phyloP scores from a whole-genome alignment of 345 rosid species.

The Luvunga scandens region DNA sequence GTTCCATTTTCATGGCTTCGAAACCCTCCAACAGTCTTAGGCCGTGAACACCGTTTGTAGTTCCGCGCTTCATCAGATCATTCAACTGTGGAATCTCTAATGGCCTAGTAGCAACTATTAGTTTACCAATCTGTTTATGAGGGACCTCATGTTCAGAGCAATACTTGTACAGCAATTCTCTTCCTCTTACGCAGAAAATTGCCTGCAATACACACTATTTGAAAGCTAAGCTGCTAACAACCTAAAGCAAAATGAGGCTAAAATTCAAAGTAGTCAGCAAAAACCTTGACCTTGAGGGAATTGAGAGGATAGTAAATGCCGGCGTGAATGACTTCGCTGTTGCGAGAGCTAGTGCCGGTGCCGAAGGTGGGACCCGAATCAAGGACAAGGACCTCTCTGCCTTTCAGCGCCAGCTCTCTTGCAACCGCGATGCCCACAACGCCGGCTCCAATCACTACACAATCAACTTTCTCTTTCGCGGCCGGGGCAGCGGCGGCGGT shows the following conservation, averaged over 20 bases:
- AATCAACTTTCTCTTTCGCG: conserved; percentile 66
- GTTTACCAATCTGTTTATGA: conserved; percentile 71
- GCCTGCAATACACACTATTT: conserved; percentile 35
- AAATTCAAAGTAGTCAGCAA: too few species aligned
- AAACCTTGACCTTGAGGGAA: conserved; percentile 59
- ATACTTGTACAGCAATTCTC: conserved; percentile 65
- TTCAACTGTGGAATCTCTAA: conserved; percentile 61
- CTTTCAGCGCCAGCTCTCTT: conserved; percentile 55
- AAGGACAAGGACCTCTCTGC: conserved; percentile 70
- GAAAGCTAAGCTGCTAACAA: too few species aligned
- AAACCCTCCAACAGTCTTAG: conserved; percentile 67
- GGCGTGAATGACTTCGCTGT: conserved; percentile 91
- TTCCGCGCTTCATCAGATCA: conserved; percentile 53
- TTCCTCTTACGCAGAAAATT: conserved; percentile 65
- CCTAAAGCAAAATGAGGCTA: too few species aligned
- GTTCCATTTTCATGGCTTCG: conserved; percentile 83
- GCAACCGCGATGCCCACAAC: conserved; percentile 83
- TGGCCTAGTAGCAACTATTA: conserved; percentile 67
- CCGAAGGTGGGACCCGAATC: conserved; percentile 87
- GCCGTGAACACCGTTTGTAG: conserved; percentile 57
- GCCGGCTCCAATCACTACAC: conserved; percentile 92
- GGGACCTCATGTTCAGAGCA: conserved; percentile 57
- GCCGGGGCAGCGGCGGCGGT: conserved; percentile 16
- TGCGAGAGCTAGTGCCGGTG: conserved; percentile 75
- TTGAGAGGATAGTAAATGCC: conserved; percentile 83